These are phyloP conservation scores for Cladobotryum mycophilum DNA, from an alignment of 2,329 filamentous ascomycete genomes.

Conservation along the genomic window DNA sequence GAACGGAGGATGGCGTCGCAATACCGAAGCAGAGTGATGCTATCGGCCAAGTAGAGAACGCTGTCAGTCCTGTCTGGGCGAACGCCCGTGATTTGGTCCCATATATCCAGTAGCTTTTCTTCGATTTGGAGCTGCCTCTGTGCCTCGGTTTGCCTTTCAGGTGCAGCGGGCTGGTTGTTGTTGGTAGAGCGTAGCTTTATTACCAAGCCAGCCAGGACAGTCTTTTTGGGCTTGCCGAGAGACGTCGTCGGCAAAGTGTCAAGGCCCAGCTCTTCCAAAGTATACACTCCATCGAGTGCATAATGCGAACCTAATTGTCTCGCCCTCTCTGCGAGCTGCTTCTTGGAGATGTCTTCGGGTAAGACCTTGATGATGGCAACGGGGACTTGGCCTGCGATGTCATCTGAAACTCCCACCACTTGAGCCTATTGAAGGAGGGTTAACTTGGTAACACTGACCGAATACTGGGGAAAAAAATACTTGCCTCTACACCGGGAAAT, in stretches of 20 bases:
- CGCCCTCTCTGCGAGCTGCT: constrained; percentile 24
- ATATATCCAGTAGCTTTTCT: constrained; percentile 19
- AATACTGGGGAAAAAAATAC: background rate
- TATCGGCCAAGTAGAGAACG: constrained; percentile 27
- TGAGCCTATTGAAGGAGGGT: constrained; percentile 22
- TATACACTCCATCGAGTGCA: constrained; percentile 34
- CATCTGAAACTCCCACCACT: constrained; percentile 38
- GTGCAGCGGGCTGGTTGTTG: background rate
- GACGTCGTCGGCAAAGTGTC: constrained; percentile 34
- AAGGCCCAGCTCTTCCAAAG: constrained; percentile 34
- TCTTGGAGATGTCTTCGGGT: constrained; percentile 23
- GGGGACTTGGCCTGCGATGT: constrained; percentile 41
- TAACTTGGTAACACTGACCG: background rate
- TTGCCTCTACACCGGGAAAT: constrained; percentile 25
- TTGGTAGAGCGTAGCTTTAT: constrained; percentile 8
- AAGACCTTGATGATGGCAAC: constrained; percentile 37
- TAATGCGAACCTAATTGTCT: constrained; percentile 31
- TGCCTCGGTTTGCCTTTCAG: background rate
- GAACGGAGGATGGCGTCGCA: constrained; percentile 26
- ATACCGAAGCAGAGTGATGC: constrained; percentile 32
- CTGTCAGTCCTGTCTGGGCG: constrained; percentile 20
- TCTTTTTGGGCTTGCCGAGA: constrained; percentile 40
- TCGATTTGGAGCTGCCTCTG: constrained; percentile 10
- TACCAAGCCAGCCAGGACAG: constrained; percentile 25
- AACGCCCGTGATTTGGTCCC: constrained; percentile 25